A percentile compares a stretch with the other conserved stretches of the same genome.
Conservation (phyloP, 257 asterid species). For the Paraleonurus japonicus region DNA sequence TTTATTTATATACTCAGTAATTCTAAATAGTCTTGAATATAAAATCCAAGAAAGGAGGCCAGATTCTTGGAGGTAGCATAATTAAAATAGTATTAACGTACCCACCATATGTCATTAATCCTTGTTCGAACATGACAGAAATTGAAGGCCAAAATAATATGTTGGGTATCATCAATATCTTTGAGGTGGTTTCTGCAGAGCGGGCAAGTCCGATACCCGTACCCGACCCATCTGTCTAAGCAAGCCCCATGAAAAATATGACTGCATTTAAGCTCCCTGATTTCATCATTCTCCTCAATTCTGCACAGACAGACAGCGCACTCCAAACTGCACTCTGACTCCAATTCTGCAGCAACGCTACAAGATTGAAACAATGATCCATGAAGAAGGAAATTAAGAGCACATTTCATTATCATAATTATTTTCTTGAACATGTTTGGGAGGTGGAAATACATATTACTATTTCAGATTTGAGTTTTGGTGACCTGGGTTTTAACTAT, state of each 20-base stretch:
- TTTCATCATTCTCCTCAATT: conserved; percentile 22
- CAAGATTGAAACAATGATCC: not conserved
- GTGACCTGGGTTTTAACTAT: not conserved
- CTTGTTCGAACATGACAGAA: conserved; percentile 2
- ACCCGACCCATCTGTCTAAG: conserved; percentile 29
- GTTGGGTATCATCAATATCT: not conserved
- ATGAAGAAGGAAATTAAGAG: conserved; percentile 9
- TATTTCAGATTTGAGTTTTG: not conserved
- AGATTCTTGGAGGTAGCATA: no score
- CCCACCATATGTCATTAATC: conserved; percentile 17
- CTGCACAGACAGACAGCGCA: conserved; percentile 30
- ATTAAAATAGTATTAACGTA: conserved; percentile 6
- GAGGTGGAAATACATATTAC: not conserved
- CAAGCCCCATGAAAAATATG: conserved; percentile 30
- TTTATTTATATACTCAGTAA: no score
- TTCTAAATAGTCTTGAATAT: no score
- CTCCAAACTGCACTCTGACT: not conserved
- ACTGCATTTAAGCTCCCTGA: conserved; percentile 20
- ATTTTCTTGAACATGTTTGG: not conserved
- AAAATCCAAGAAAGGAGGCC: no score
- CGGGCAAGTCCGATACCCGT: conserved; percentile 27
- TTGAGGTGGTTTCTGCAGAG: conserved; percentile 10
- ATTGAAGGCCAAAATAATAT: conserved; percentile 1
- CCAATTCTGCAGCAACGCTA: not conserved
- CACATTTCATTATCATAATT: conserved; percentile 1